phyloP scores from a whole-genome alignment of 2,329 filamentous ascomycete genomes.

The Cladosporium oxysporum region DNA sequence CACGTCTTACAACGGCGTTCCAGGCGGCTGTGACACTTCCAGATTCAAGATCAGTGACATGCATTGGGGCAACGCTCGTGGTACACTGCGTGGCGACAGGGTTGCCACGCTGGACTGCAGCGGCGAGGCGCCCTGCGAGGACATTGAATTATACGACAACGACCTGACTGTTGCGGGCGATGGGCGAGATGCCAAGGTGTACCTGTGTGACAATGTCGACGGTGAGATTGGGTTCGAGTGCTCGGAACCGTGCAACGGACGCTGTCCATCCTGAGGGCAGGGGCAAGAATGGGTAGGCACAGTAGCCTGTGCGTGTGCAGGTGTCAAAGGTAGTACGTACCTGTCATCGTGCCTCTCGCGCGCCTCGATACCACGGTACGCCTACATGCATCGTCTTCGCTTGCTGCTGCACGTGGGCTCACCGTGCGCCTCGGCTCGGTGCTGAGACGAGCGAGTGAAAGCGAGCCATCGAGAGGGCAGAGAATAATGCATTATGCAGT shows the following conservation, averaged over 20 bases:
- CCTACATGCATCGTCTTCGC: not conserved
- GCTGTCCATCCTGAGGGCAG: conserved; percentile 14
- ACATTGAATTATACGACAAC: conserved; percentile 24
- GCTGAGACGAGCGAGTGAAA: not conserved
- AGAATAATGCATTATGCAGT: not conserved
- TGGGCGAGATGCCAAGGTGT: conserved; percentile 19
- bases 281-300: not conserved
- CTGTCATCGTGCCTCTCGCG: not conserved
- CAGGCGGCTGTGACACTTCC: conserved; percentile 32
- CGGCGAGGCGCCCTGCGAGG: conserved; percentile 30
- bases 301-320: conserved; percentile 15
- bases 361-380: conserved; percentile 4
- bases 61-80: conserved; percentile 32
- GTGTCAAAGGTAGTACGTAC: conserved; percentile 16
- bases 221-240: conserved; percentile 20
- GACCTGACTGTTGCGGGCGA: conserved; percentile 20
- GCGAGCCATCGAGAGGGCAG: not conserved
- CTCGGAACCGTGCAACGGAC: conserved; percentile 16
- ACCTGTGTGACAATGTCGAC: conserved; percentile 20
- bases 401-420: not conserved
- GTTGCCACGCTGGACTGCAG: conserved; percentile 35
- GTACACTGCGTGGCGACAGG: conserved; percentile 30
- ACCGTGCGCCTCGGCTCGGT: conserved; percentile 8
- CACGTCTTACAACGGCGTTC: conserved; percentile 30
- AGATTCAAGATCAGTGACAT: conserved; percentile 45